These are phyloP conservation scores for Rubroshorea leprosula DNA, from an alignment of 345 rosid genomes.

Conservation along the genomic window DNA sequence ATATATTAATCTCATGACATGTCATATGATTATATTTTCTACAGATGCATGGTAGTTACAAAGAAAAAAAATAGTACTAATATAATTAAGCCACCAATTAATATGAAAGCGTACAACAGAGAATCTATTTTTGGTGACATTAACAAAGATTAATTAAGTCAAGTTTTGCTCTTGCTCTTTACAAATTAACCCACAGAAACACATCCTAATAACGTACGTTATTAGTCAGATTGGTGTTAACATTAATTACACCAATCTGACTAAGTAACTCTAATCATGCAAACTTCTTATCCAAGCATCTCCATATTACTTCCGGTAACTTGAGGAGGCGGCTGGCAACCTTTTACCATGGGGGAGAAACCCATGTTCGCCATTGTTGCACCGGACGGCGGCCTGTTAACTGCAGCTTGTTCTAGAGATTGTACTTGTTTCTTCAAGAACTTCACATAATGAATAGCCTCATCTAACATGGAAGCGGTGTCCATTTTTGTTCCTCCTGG, in stretches of 20 bases:
- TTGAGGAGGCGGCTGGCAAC: conserved; percentile 27
- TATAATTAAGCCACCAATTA: too few species aligned
- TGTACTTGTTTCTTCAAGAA: conserved; percentile 84
- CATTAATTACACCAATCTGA: background rate
- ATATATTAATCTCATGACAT: too few species aligned
- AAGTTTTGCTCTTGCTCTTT: too few species aligned
- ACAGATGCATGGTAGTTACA: too few species aligned
- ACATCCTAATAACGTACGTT: too few species aligned
- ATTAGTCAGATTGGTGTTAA: too few species aligned
- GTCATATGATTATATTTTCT: too few species aligned
- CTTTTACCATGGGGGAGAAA: conserved; percentile 36
- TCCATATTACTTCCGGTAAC: conserved; percentile 34
- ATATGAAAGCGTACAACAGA: too few species aligned
- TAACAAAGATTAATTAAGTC: too few species aligned
- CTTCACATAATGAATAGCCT: conserved; percentile 88
- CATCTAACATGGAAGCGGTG: conserved; percentile 91
- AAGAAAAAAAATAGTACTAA: too few species aligned
- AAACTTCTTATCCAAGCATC: conserved; percentile 27
- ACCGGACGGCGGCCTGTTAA: conserved; percentile 29
- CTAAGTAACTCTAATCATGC: background rate
- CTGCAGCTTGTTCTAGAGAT: conserved; percentile 63
- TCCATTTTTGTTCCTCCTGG: conserved; percentile 99
- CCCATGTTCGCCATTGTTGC: conserved; percentile 30
- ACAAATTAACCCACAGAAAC: too few species aligned
- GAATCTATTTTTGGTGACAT: too few species aligned